Evolutionary conservation across 345 rosid species (phyloP), one percentile per base, ranked within the genome.

Genomic region (Murraya paniculata): DNA sequence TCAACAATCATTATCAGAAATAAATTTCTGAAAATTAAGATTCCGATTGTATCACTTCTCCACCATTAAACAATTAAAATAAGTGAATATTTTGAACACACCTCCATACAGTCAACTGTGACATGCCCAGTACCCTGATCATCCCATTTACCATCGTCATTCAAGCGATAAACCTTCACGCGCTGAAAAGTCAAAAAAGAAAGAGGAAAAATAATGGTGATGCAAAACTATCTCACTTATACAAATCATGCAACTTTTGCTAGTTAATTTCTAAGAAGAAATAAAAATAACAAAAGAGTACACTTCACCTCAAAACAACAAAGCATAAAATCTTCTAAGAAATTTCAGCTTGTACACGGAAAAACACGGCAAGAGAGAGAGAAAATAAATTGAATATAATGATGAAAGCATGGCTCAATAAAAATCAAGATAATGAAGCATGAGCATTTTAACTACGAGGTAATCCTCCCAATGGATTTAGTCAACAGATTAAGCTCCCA

Each of bases 81-180:
- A 82, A 45, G 41, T n/a, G 7, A 83, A 72, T 68, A 61, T 86
- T 58, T 59, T 58, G 59, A 80, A 79, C 87, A 82, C 57, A 94
- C 99, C 98, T 96, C 95, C 80, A 90, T 14, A 85, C 88, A 96
- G 83, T 96, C 99, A 27, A 96, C 88, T 30, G 86, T 82, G 58
- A 92, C 89, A 83, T 87, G 87, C 80, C 98, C 99, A 61, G 99
- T 94, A 80, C 99, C 99, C 83, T 84, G 95, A 79, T 95, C 97
- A 83, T 95, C 98, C 98, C 99, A 95, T 84, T 91, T 89, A 62
- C 97, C 97, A 87, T 89, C 90, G 30, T 88, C 93, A 62, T 74
- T 90, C 74, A 89, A 77, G 71, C 90, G 91, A 74, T 90, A 95
- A 64, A 95, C 89, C 87, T 95, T 94, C 82, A 95, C 97, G 58